Base-by-base conservation (phyloP, 768 basidiomycete genomes). In the Suillus fuscotomentosus region DNA sequence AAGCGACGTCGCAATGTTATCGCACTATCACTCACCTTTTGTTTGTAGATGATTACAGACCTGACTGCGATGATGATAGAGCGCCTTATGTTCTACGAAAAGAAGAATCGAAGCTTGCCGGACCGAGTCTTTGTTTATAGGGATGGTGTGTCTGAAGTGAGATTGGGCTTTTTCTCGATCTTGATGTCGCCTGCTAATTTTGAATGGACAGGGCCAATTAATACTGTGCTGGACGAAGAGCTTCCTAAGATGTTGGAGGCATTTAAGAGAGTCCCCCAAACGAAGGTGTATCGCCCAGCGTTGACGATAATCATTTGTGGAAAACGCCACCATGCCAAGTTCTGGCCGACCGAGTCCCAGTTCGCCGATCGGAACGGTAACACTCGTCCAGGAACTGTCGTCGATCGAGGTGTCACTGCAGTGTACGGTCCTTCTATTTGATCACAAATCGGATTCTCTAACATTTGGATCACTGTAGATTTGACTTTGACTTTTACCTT, bases 291-390 rank as follows among this genome's bases (percentile, higher is more conserved):
- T 70, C 76, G 78, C 27, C 93, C 93, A 0, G 70, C 73, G 53
- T 69, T 95, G 43, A 86, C 90, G 2, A 91, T 94, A 69, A 75
- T 91, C 64, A 88, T 94, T 47, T 95, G 93, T 69, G 92, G 92
- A 71, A 94, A 94, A 73, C 84, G 89, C 3, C 81, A 81, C 64
- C 80, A 82, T 27, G 73, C 84, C 17, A 82, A 87, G 31, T 86
- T 88, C 73, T 92, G 81, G 73, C 81, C 90, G 0, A 83, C 85
- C 0, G 72, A 81, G 27, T 78, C 80, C 1, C 70, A 79, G 5
- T 69, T 79, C 50, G 88, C 84, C 2, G 85, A 87, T 68, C 79
- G 72, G 61, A 91, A 90, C 63, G 91, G 92, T 0, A 94, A 95
- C 69, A 91, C 92, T 0, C 81, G 81, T 3, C 89, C 92, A 0